A percentile compares a stretch with the other conserved stretches of the same genome.
These are phyloP conservation scores for Leishmania turanica DNA, from an alignment of 208 protist genomes.

Conservation along the genomic window DNA sequence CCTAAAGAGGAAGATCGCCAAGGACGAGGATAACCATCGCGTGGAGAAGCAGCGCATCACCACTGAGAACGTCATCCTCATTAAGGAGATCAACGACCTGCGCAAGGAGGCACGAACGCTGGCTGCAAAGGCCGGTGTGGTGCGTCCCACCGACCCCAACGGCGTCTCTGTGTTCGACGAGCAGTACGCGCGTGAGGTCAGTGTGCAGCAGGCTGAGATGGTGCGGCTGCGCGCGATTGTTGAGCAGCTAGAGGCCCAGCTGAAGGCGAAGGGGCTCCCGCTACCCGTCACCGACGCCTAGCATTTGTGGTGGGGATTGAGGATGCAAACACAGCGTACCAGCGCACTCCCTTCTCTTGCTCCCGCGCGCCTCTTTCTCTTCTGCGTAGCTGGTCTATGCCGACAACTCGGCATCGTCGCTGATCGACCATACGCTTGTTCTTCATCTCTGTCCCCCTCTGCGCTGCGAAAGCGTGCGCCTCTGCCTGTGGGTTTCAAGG, in stretches of 20 bases:
- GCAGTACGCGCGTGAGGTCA: conserved; percentile 79
- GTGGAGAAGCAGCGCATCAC: conserved; percentile 93
- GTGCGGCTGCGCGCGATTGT: conserved; percentile 62
- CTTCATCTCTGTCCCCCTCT: background rate
- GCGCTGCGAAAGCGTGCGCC: background rate
- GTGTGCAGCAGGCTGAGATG: conserved; percentile 90
- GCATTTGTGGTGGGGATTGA: background rate
- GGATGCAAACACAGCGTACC: background rate
- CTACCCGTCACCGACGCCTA: conserved; percentile 38
- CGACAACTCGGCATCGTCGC: background rate
- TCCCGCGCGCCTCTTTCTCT: background rate
- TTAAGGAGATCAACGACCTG: conserved; percentile 97
- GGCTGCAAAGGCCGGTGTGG: conserved; percentile 62
- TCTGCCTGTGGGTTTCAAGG: background rate
- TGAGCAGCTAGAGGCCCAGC: conserved; percentile 69
- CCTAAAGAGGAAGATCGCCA: conserved; percentile 93
- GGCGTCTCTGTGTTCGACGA: conserved; percentile 69
- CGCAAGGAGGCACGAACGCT: conserved; percentile 94
- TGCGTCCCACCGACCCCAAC: conserved; percentile 50
- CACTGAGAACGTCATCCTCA: conserved; percentile 95
- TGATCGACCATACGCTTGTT: background rate
- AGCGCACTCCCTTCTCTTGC: background rate
- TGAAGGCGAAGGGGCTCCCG: conserved; percentile 64
- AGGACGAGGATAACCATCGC: conserved; percentile 94
- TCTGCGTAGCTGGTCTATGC: too few relatives aligned